These are phyloP conservation scores for Litsea cubeba DNA, from an alignment of 164 flowering plant species.

Conservation along the genomic window DNA sequence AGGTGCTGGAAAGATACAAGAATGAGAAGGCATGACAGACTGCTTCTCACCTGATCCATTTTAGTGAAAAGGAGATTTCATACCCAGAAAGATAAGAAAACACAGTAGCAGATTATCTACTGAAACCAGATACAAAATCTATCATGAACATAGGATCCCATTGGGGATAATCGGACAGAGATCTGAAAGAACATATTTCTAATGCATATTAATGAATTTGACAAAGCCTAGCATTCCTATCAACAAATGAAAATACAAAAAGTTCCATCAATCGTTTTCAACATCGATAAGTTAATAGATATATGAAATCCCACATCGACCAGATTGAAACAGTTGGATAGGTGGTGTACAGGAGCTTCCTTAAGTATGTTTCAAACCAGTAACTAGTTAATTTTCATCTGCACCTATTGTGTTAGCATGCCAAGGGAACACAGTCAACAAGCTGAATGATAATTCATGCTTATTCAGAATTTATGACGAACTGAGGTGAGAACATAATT, in stretches of 20 bases:
- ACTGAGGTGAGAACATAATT: background rate
- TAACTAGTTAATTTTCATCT: background rate
- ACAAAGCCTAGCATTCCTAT: background rate
- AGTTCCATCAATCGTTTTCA: background rate
- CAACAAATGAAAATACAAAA: background rate
- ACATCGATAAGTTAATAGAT: background rate
- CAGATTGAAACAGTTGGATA: background rate
- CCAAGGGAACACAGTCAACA: background rate
- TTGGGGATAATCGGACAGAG: too few relatives aligned
- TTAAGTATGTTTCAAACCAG: background rate
- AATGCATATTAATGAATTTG: background rate
- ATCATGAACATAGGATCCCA: too few relatives aligned
- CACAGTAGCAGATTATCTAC: too few relatives aligned
- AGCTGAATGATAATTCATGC: background rate
- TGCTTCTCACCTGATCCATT: too few relatives aligned
- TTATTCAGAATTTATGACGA: background rate
- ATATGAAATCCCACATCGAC: background rate
- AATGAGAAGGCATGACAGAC: too few relatives aligned
- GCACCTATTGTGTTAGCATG: background rate
- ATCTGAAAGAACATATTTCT: too few relatives aligned
- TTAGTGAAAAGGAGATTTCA: too few relatives aligned
- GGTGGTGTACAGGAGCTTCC: background rate
- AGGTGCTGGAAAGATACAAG: too few relatives aligned
- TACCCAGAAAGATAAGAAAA: too few relatives aligned
- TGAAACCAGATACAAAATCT: too few relatives aligned